Conservation (phyloP, 306 rosid species). For the Cotoneaster glaucophyllus region DNA sequence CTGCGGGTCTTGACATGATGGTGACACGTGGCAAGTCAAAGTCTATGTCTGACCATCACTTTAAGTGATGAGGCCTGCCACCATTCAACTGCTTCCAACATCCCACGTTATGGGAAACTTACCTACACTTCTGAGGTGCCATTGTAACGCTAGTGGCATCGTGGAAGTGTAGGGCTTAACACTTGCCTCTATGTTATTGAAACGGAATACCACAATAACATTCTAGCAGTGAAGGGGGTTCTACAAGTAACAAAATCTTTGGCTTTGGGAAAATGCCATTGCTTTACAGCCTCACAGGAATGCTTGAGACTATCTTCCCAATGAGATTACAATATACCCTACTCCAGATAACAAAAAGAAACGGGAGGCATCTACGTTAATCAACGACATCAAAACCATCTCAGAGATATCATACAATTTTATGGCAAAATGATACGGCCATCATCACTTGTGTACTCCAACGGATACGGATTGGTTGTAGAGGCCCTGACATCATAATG, state of each 20-base stretch:
- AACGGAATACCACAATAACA: not conserved
- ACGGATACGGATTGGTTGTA: not conserved
- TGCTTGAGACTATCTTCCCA: not conserved
- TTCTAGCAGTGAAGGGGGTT: not conserved
- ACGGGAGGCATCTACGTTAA: not conserved
- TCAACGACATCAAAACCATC: not conserved
- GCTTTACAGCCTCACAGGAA: not conserved
- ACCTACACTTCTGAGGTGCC: not conserved
- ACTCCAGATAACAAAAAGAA: not conserved
- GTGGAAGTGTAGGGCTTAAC: not conserved
- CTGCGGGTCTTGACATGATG: not conserved
- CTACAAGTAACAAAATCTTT: not conserved
- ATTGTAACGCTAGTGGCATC: too few species aligned
- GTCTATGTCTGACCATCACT: not conserved
- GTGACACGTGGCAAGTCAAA: constrained; percentile 8
- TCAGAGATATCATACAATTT: not conserved
- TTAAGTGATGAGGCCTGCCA: not conserved
- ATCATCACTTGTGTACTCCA: not conserved
- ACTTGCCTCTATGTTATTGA: not conserved
- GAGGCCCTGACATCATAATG: constrained; percentile 25
- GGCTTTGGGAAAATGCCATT: constrained; percentile 11
- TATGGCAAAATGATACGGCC: not conserved
- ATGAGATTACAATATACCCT: not conserved
- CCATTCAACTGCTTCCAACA: not conserved
- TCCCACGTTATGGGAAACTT: constrained; percentile 2